A percentile compares a stretch with the other conserved stretches of the same genome.
phyloP scores from a whole-genome alignment of 148 eudicot genomes.

The Salicornia ramosissima region DNA sequence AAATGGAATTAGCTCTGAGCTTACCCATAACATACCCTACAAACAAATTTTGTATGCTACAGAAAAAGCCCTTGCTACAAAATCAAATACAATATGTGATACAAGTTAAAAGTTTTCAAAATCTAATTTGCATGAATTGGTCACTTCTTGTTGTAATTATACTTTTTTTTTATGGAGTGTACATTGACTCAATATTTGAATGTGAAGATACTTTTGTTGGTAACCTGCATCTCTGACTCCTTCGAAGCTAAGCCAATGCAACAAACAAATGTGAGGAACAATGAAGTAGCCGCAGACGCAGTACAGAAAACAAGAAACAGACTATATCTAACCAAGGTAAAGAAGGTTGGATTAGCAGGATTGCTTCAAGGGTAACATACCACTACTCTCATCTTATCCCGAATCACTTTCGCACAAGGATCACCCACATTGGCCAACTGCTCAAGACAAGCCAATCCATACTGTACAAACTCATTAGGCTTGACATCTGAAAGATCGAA shows the following conservation, averaged over 20 bases:
- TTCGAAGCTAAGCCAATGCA: neutral
- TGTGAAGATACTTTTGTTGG: neutral
- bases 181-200: neutral
- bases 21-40: neutral
- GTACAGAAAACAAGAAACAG: neutral
- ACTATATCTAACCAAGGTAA: neutral
- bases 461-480: slow-evolving; percentile 72
- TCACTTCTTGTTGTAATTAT: neutral
- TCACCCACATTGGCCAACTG: slow-evolving; percentile 70
- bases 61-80: neutral
- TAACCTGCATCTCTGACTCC: neutral
- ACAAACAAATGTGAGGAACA: slow-evolving; percentile 3
- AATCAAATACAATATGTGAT: neutral
- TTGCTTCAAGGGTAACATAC: slow-evolving; percentile 35
- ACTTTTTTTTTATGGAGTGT: too few relatives aligned
- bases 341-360: too few relatives aligned
- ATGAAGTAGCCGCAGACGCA: neutral
- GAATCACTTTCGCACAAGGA: slow-evolving; percentile 65
- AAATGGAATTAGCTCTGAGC: neutral
- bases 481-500: slow-evolving; percentile 66
- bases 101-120: neutral
- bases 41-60: neutral
- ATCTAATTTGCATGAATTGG: slow-evolving; percentile 1
- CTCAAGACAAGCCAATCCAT: slow-evolving; percentile 90
- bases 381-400: slow-evolving; percentile 82